Conservation (phyloP, 345 rosid species). For the Murraya koenigii region DNA sequence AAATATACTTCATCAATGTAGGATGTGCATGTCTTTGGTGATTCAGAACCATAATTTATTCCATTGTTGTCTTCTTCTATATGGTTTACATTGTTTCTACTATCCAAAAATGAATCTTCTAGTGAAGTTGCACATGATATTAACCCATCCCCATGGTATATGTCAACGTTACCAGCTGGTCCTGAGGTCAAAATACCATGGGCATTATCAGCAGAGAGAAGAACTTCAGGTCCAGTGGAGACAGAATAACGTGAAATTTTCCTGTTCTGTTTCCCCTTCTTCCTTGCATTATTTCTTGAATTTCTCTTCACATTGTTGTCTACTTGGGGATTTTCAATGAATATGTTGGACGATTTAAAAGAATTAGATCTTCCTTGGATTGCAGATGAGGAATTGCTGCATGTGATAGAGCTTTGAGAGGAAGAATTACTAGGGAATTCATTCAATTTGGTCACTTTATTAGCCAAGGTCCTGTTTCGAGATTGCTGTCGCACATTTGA, state of each 20-base stretch:
- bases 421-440: slow-evolving; percentile 18
- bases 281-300: slow-evolving; percentile 35
- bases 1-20: slow-evolving; percentile 18
- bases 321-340: slow-evolving; percentile 13
- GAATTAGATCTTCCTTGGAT: slow-evolving; percentile 22
- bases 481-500: slow-evolving; percentile 24
- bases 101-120: slow-evolving; percentile 23
- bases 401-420: slow-evolving; percentile 17
- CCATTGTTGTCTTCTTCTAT: slow-evolving; percentile 13
- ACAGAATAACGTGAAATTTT: slow-evolving; percentile 23
- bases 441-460: slow-evolving; percentile 21
- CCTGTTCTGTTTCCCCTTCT: slow-evolving; percentile 38
- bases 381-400: slow-evolving; percentile 20
- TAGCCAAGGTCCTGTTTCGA: slow-evolving; percentile 20
- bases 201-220: slow-evolving; percentile 16
- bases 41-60: slow-evolving; percentile 4
- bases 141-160: slow-evolving; percentile 10
- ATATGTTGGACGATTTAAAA: slow-evolving; percentile 20
- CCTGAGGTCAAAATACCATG: slow-evolving; percentile 22
- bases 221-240: slow-evolving; percentile 23
- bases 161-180: slow-evolving; percentile 18
- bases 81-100: slow-evolving; percentile 10
- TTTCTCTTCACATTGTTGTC: slow-evolving; percentile 24
- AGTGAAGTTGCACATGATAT: slow-evolving; percentile 20
- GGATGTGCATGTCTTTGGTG: slow-evolving; percentile 12